Conservation (phyloP, 768 basidiomycete species). For the Suillus hirtellus region DNA sequence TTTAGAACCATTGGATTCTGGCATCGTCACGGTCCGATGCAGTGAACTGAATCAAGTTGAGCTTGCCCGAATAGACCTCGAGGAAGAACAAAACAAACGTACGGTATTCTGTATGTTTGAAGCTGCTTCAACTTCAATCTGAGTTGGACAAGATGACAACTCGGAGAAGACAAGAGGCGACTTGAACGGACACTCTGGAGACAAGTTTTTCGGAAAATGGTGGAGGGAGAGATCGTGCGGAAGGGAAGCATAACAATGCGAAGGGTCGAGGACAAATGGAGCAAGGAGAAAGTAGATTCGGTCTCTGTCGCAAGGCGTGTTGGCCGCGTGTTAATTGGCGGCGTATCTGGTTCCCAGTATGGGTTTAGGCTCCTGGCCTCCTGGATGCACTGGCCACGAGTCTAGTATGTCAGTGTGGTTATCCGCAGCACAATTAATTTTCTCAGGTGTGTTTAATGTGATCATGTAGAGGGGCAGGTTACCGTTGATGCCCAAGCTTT, state of each 20-base stretch:
- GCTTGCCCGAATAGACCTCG: neutral
- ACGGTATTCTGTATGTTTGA: neutral
- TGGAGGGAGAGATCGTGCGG: no score
- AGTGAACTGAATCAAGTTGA: neutral
- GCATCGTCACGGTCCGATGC: neutral
- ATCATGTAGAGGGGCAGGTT: neutral
- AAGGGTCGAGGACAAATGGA: no score
- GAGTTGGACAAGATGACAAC: neutral
- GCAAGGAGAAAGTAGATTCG: no score
- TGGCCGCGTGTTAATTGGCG: neutral
- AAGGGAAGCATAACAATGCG: no score
- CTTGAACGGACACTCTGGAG: neutral
- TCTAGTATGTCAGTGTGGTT: neutral
- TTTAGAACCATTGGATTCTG: neutral
- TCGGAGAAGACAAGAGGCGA: neutral
- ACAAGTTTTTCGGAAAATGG: neutral
- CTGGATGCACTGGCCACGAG: neutral
- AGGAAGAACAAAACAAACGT: neutral
- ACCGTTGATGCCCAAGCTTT: neutral
- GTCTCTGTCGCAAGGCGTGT: neutral
- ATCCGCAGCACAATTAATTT: neutral
- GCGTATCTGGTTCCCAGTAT: neutral
- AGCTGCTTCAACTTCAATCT: neutral
- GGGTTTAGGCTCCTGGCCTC: neutral
- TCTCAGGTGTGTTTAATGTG: neutral